Percentiles rank a stretch among this genome's conserved stretches.
Evolutionary conservation across 2,329 filamentous ascomycete species (phyloP).

Genomic region (Colletotrichum musicola): DNA sequence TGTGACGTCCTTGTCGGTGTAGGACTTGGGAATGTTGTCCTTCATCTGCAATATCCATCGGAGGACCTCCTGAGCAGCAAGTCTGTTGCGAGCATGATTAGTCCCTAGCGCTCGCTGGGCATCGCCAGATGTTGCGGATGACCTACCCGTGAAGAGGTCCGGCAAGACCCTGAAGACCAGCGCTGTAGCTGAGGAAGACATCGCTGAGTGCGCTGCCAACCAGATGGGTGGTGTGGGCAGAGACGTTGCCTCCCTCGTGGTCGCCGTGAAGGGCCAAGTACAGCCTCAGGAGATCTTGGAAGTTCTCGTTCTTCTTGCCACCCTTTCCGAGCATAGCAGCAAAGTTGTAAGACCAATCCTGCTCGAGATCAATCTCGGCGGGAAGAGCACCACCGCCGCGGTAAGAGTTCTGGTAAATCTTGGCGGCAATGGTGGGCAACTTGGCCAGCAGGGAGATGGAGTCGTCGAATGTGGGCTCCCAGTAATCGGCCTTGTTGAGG

Average conservation of each 20-base stretch:
- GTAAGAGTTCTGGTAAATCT: constrained; percentile 96
- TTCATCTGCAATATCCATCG: constrained; percentile 98
- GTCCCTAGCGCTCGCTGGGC: no score
- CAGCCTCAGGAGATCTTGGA: constrained; percentile 93
- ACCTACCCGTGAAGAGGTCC: constrained; percentile 71
- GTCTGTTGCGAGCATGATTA: constrained; percentile 55
- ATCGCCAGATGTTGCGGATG: no score
- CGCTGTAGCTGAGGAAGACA: constrained; percentile 95
- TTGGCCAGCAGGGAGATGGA: constrained; percentile 94
- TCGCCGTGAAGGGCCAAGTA: constrained; percentile 98
- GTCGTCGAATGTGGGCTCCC: constrained; percentile 98
- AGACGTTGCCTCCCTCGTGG: constrained; percentile 98
- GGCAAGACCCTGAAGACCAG: constrained; percentile 93
- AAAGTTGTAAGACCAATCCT: constrained; percentile 99
- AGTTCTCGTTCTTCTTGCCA: constrained; percentile 88
- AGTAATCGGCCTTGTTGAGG: constrained; percentile 96
- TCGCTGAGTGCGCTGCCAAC: constrained; percentile 95
- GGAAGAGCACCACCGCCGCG: constrained; percentile 79
- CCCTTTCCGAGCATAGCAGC: constrained; percentile 94
- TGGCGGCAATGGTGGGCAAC: constrained; percentile 94
- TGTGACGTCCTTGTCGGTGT: constrained; percentile 84
- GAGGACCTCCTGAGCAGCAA: constrained; percentile 96
- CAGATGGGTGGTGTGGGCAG: constrained; percentile 93
- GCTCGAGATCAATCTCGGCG: constrained; percentile 80
- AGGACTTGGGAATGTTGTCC: constrained; percentile 81